These are phyloP conservation scores for Fusarium hainanense DNA, from an alignment of 2,329 filamentous ascomycete species.

Conservation along the genomic window DNA sequence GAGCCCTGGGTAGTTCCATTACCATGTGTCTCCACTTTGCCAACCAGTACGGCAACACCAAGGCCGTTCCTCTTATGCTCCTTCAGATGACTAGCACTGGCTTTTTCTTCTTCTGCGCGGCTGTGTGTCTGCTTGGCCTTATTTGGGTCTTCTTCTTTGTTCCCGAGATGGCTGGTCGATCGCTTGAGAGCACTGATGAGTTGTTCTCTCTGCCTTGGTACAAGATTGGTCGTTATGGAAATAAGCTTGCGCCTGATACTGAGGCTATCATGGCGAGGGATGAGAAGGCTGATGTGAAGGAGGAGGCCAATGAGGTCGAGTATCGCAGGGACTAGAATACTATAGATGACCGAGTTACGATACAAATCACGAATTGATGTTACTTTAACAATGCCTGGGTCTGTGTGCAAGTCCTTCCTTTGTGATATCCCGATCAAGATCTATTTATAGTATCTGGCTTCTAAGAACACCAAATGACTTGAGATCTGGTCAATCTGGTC, in stretches of 20 bases:
- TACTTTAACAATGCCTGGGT: too few relatives aligned
- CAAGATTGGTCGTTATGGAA: slow-evolving; percentile 66
- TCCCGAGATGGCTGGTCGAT: slow-evolving; percentile 70
- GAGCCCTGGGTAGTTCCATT: slow-evolving; percentile 15
- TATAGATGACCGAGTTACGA: too few relatives aligned
- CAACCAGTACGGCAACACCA: slow-evolving; percentile 23
- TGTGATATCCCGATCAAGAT: too few relatives aligned
- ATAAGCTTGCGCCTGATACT: slow-evolving; percentile 10
- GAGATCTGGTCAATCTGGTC: too few relatives aligned
- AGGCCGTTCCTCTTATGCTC: slow-evolving; percentile 13
- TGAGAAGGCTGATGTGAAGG: slow-evolving; percentile 21
- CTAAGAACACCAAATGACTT: too few relatives aligned
- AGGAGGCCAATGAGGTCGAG: neutral
- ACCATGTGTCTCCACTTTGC: slow-evolving; percentile 24
- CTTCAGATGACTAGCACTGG: slow-evolving; percentile 12
- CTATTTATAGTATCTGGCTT: too few relatives aligned
- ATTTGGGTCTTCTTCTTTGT: slow-evolving; percentile 73
- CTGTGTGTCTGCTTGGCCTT: slow-evolving; percentile 56
- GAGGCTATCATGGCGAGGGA: slow-evolving; percentile 18
- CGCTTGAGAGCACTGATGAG: slow-evolving; percentile 70
- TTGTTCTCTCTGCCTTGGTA: slow-evolving; percentile 75
- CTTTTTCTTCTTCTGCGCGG: slow-evolving; percentile 22
- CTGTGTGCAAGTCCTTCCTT: too few relatives aligned
- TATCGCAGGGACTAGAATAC: neutral
- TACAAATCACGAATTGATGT: neutral